Evolutionary conservation across 1,284 basidiomycete genomes (phyloP), one percentile per base, ranked within the genome.

Genomic region (Neolentinus lepideus): DNA sequence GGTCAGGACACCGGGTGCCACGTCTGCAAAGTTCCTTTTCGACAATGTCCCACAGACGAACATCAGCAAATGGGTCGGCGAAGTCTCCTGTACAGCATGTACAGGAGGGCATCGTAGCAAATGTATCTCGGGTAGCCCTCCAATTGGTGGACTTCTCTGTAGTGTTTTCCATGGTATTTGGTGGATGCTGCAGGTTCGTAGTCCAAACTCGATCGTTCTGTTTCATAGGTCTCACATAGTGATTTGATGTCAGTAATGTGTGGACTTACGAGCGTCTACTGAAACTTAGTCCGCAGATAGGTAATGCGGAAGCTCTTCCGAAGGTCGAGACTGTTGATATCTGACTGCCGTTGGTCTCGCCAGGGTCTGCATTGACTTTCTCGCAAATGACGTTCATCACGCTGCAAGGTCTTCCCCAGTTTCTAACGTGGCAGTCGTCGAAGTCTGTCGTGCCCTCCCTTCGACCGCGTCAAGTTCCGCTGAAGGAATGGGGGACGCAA

Each of bases 291-390:
- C 80, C 88, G 12, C 75, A 75, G 9, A 80, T 89, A 35, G 89
- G 89, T 89, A 62, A 56, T 78, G 67, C 24, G 12, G 29, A 31
- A 31, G 29, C 29, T 31, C 29, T 4, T 12, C 29, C 29, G 4
- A 31, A 31, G 29, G 29, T 12, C 6, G 4, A 31, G 4, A 12
- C 6, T 31, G 6, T 31, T 12, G 29, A 31, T 12, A 31, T 31
- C 29, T 52, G 50, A 56, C 46, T 27, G 48, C 9, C 35, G 33
- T 24, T 31, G 4, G 29, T 31, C 29, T 16, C 16, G 43, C 14
- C 60, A 91, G 90, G 90, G 22, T 86, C 89, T n/a, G 85, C 90
- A 25, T 78, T 94, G 50, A 92, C 90, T 1, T 91, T 93, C 70
- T 83, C 84, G 3, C 91, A 94, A 70, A 90, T 92, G 80, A 60